Evolutionary conservation across 2,329 filamentous ascomycete species (phyloP).

Genomic region (Epicoccum nigrum): DNA sequence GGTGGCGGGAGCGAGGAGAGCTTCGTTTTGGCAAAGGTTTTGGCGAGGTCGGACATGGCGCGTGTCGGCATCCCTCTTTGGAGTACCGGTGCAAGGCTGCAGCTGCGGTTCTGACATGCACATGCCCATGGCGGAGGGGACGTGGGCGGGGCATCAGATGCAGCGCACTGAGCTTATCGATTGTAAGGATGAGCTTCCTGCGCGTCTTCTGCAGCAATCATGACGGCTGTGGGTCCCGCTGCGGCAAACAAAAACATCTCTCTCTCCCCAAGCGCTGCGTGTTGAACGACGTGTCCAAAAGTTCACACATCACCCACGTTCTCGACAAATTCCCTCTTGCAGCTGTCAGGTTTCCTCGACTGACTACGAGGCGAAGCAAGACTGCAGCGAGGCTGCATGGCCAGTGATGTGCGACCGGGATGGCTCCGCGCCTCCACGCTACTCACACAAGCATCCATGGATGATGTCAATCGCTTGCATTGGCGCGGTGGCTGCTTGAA

Average conservation of each 20-base stretch:
- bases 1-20: conserved; percentile 65
- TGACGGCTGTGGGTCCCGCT: conserved; percentile 1
- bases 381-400: conserved; percentile 14
- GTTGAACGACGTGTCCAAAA: neutral
- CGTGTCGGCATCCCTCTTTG: conserved; percentile 3
- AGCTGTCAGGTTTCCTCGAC: neutral
- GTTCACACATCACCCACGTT: neutral
- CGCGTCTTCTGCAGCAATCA: neutral
- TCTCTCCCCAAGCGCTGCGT: neutral
- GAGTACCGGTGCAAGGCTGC: conserved; percentile 5
- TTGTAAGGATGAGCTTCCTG: conserved; percentile 20
- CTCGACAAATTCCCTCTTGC: neutral
- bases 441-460: neutral
- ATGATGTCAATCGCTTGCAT: conserved; percentile 9
- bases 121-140: too few species aligned
- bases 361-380: conserved; percentile 2
- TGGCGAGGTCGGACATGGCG: conserved; percentile 80
- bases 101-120: too few species aligned
- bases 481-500: conserved; percentile 12
- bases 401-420: conserved; percentile 19
- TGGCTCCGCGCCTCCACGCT: conserved; percentile 11
- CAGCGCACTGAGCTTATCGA: conserved; percentile 14
- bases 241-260: too few species aligned
- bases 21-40: conserved; percentile 78
- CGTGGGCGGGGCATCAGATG: too few species aligned